Percentiles rank a stretch among this genome's conserved stretches.
These are phyloP conservation scores for Austropuccinia psidii DNA, from an alignment of 1,284 basidiomycete species.

Conservation along the genomic window DNA sequence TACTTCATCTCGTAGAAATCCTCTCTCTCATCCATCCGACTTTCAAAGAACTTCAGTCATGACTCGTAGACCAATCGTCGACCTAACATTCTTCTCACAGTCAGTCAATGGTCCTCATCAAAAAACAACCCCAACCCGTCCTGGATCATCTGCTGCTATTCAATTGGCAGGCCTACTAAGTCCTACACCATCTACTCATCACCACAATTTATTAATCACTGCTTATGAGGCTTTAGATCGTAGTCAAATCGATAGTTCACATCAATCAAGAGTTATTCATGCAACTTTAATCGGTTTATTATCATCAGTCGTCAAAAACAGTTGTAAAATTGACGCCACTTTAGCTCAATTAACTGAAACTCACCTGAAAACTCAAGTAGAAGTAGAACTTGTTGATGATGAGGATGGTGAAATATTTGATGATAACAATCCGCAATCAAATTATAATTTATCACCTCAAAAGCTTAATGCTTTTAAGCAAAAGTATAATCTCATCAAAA, in stretches of 20 bases:
- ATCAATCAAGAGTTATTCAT: too few species aligned
- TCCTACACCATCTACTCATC: conserved; percentile 23
- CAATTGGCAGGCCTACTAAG: conserved; percentile 20
- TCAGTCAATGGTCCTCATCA: too few species aligned
- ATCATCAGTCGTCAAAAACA: conserved; percentile 22
- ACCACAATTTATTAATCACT: conserved; percentile 20
- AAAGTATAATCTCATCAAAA: conserved; percentile 11
- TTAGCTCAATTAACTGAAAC: conserved; percentile 4
- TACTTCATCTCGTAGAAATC: background rate
- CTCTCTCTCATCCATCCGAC: background rate
- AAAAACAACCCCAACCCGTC: conserved; percentile 26
- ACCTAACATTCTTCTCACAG: too few species aligned
- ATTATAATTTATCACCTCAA: background rate
- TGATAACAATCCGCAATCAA: background rate
- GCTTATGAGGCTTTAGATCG: conserved; percentile 22
- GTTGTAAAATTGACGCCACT: conserved; percentile 24
- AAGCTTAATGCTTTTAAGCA: background rate
- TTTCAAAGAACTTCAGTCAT: too few species aligned
- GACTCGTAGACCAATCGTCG: too few species aligned
- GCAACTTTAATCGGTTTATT: conserved; percentile 5
- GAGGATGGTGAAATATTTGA: background rate
- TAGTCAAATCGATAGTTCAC: background rate
- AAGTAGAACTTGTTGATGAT: conserved; percentile 25
- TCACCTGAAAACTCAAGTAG: conserved; percentile 23
- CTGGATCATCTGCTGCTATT: background rate